Conservation (phyloP, 2,329 filamentous ascomycete genomes). For the Diaporthe longicolla region DNA sequence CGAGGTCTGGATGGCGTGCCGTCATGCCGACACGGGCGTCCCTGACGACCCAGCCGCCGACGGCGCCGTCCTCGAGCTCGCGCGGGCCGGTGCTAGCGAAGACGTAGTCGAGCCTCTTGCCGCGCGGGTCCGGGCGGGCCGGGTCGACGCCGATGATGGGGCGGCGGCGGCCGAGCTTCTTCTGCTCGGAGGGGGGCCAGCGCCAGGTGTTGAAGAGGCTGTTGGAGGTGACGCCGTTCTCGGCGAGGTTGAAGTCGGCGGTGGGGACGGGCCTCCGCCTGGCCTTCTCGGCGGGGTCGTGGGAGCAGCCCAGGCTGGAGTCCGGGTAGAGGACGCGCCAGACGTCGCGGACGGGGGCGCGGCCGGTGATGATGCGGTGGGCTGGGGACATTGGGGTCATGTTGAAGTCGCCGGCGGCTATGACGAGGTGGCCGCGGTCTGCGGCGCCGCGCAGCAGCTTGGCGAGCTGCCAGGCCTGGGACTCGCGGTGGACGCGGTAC, state of each 20-base stretch:
- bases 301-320: slow-evolving; percentile 82
- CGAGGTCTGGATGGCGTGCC: slow-evolving; percentile 82
- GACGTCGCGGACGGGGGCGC: slow-evolving; percentile 83
- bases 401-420: slow-evolving; percentile 95
- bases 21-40: slow-evolving; percentile 83
- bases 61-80: slow-evolving; percentile 45
- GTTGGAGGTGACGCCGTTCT: slow-evolving; percentile 91
- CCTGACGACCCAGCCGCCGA: slow-evolving; percentile 76
- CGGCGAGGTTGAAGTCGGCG: slow-evolving; percentile 81
- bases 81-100: slow-evolving; percentile 75
- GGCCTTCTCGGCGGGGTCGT: slow-evolving; percentile 76
- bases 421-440: slow-evolving; percentile 84
- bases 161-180: slow-evolving; percentile 74
- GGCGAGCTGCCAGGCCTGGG: slow-evolving; percentile 95
- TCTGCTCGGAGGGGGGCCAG: slow-evolving; percentile 81
- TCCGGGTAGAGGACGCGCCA: slow-evolving; percentile 90
- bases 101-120: slow-evolving; percentile 95
- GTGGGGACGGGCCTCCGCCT: slow-evolving; percentile 78
- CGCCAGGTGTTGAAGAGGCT: slow-evolving; percentile 92
- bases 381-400: slow-evolving; percentile 91
- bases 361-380: slow-evolving; percentile 84
- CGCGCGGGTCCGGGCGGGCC: slow-evolving; percentile 76
- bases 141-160: slow-evolving; percentile 74
- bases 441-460: slow-evolving; percentile 88
- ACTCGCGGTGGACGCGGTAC: slow-evolving; percentile 90